phyloP scores from a whole-genome alignment of 192 early-diverging fungal genomes.

The Entomortierella parvispora region DNA sequence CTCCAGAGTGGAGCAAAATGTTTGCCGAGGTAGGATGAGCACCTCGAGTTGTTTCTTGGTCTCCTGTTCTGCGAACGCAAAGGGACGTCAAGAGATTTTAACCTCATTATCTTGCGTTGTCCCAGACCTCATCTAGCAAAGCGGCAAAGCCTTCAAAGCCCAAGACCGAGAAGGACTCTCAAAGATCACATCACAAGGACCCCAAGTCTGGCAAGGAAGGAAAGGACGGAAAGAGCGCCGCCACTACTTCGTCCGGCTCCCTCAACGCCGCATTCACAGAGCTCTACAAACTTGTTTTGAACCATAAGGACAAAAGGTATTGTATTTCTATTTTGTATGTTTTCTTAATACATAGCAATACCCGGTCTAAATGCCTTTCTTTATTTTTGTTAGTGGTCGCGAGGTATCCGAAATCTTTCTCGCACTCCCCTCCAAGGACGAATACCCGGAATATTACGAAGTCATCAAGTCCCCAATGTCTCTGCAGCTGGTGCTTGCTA shows the following conservation, averaged over 20 bases:
- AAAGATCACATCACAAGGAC: constrained; percentile 6
- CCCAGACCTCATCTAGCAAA: background rate
- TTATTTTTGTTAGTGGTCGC: constrained; percentile 57
- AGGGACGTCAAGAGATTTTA: background rate
- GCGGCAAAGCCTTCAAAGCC: constrained; percentile 23
- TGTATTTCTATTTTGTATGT: background rate
- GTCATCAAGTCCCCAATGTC: constrained; percentile 87
- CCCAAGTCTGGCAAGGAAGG: background rate
- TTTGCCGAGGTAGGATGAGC: constrained; percentile 52
- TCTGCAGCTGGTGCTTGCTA: constrained; percentile 67
- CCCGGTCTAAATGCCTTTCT: background rate
- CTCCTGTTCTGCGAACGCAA: background rate
- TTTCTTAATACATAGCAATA: background rate
- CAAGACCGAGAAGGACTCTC: constrained; percentile 13
- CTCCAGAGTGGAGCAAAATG: constrained; percentile 61
- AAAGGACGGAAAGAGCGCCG: constrained; percentile 30
- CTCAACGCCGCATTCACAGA: constrained; percentile 46
- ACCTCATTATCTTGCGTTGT: background rate
- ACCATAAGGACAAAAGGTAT: constrained; percentile 59
- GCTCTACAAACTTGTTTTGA: constrained; percentile 52
- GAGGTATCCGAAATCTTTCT: constrained; percentile 82
- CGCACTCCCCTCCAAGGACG: constrained; percentile 74
- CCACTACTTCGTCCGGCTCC: constrained; percentile 21
- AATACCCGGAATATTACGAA: constrained; percentile 94
- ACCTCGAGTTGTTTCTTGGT: background rate